Evolutionary conservation across 768 basidiomycete genomes (phyloP), one percentile per base, ranked within the genome.

Genomic region (Pleurotus salmoneostramineus): DNA sequence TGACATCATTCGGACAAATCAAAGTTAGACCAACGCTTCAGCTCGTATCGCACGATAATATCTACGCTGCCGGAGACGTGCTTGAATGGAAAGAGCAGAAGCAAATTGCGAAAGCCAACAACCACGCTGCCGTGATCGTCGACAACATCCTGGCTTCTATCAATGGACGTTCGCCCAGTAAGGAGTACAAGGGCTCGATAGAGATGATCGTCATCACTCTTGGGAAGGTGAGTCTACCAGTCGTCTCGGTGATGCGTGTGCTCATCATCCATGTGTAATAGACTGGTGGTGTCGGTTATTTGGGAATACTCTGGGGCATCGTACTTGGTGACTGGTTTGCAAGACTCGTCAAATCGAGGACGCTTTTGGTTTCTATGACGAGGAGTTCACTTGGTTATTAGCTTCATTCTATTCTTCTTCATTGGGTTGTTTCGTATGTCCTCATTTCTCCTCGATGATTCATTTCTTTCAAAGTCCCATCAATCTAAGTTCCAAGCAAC

Each of bases 41-140:
- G 62, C 67, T 90, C 2, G 63, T 61, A 5, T 70, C 68, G 0
- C 70, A 85, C 65, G 71, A 81, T 0, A 74, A 75, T 58, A 80
- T 90, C 11, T 89, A 85, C 57, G 89, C 88, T 0, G 75, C 71
- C 2, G 88, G 88, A 1, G 88, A 91, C 63, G 76, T 85, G 58
- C 79, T 84, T 59, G 83, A 85, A 40, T 83, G 80, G 74, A 57
- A 69, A 0, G 88, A 88, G 67, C 82, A 88, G 68, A 88, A 88
- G 62, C 85, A 77, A 50, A 66, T 69, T 3, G 67, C 59, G 12
- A 88, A 89, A 66, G 72, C 71, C 0, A 21, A 48, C 1, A 63
- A 62, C 4, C 88, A 89, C 60, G 76, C 72, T 0, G 58, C 61
- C 6, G 61, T 87, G 40, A 71, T 83, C 37, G 73, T 71, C 2